phyloP scores from a whole-genome alignment of 176 grass and related monocot species.

The Aegilops speltoides region DNA sequence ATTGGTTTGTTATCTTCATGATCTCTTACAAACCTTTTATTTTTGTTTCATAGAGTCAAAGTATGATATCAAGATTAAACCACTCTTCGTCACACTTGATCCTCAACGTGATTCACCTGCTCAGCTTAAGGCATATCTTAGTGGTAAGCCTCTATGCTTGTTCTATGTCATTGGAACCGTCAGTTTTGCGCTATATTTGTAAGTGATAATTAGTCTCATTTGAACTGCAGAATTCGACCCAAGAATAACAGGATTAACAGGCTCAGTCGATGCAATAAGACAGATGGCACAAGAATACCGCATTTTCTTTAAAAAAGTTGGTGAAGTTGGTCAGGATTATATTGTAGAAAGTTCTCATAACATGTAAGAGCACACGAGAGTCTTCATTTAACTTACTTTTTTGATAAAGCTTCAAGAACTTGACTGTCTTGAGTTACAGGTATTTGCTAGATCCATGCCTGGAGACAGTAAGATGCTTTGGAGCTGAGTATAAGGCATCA shows the following conservation, averaged over 20 bases:
- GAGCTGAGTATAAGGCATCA: conserved; percentile 67
- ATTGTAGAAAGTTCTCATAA: conserved; percentile 89
- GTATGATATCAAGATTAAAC: conserved; percentile 66
- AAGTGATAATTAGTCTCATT: conserved; percentile 28
- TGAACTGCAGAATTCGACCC: conserved; percentile 72
- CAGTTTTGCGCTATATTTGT: conserved; percentile 15
- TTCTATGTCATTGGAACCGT: conserved; percentile 15
- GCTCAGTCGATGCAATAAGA: conserved; percentile 67
- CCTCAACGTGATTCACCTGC: conserved; percentile 80
- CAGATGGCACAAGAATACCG: conserved; percentile 93
- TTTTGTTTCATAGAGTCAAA: conserved; percentile 54
- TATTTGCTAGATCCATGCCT: conserved; percentile 91
- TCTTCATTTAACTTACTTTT: neutral
- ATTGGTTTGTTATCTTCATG: conserved; percentile 17
- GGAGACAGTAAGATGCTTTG: conserved; percentile 84
- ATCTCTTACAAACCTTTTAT: conserved; percentile 28
- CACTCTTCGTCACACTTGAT: conserved; percentile 81
- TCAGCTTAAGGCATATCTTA: conserved; percentile 90
- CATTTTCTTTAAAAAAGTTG: conserved; percentile 85
- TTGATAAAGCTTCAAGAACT: conserved; percentile 22
- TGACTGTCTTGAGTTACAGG: conserved; percentile 51
- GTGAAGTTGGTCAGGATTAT: conserved; percentile 85
- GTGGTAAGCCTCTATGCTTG: conserved; percentile 52
- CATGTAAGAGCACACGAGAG: conserved; percentile 47
- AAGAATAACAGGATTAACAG: conserved; percentile 89